phyloP scores from a whole-genome alignment of 2,329 filamentous ascomycete species.

The Sporothrix brunneoviolacea region DNA sequence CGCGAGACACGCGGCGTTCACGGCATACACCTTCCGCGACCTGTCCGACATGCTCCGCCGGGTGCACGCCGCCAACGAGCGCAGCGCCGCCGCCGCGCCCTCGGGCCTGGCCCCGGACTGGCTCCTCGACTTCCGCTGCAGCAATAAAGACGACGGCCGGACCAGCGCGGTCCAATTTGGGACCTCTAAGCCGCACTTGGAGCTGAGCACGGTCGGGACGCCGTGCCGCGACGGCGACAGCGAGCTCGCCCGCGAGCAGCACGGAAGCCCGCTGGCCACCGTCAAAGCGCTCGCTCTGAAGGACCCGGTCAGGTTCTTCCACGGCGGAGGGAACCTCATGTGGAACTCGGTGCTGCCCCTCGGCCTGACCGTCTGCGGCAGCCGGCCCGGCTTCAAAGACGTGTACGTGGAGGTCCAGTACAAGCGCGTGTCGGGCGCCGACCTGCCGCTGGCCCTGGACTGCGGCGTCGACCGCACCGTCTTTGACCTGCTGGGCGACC shows the following conservation, averaged over 20 bases:
- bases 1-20: background rate
- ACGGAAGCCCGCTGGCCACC: no score
- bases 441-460: constrained; percentile 5
- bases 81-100: background rate
- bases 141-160: background rate
- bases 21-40: background rate
- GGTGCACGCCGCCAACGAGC: no score
- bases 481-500: constrained; percentile 1
- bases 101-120: background rate
- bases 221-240: no score
- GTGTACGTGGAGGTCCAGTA: constrained; percentile 13
- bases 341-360: constrained; percentile 11
- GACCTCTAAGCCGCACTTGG: no score
- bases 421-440: constrained; percentile 13
- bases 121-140: constrained; percentile 7
- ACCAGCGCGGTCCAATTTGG: background rate
- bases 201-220: no score
- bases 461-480: constrained; percentile 7
- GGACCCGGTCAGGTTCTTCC: no score
- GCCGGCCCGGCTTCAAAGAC: background rate
- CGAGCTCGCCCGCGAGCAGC: no score
- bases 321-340: background rate
- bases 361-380: background rate
- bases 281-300: no score
- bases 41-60: background rate